Base-by-base conservation (phyloP, 805 yeast genomes). In the Candida sonorensis region DNA sequence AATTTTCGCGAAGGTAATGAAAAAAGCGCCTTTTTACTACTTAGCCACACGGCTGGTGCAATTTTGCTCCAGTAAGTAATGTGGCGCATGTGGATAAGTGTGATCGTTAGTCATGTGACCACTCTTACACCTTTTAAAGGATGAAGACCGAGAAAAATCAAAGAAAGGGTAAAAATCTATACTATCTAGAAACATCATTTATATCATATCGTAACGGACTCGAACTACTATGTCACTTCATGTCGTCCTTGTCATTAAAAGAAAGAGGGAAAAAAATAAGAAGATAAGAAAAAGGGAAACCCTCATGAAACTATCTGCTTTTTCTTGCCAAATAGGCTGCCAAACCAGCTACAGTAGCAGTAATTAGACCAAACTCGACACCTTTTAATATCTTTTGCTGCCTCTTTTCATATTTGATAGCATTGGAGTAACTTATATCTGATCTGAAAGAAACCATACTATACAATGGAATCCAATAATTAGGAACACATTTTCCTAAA, bases 381-480 rank as follows among this genome's bases (percentile, higher is more conserved):
- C 40, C 35, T 25, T 51, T 53, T 30, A 86, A 51, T 3, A 83
- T 66, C 10, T 38, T 49, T 22, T 62, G 64, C 55, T 86, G 95
- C 32, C 72, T 61, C 26, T 57, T 51, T 30, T 75, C 75, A 22
- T 67, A 64, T 7, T 53, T 52, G 10, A 83, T 65, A 2, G 94
- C 94, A 32, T 66, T 64, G 2, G 86, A 70, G 50, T 88, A 88
- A 8, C 81, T 65, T 21, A 87, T 79, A 51, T 88, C 95, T 6
- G 79, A 75, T 40, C 95, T 66, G 61, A 88, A 88, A 1, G 95
- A 81, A 3, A 88, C 84, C 97, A 88, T 87, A 8, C 95, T 78
- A 56, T 88, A 88, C 46, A 88, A 62, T 1, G 96, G 95, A 20
- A 86, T 59, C 94, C 95, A 84, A 23, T 53, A 57, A 13, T 75